Base-by-base conservation (phyloP, 2,329 filamentous ascomycete species). In the Pyrenochaeta sp. region DNA sequence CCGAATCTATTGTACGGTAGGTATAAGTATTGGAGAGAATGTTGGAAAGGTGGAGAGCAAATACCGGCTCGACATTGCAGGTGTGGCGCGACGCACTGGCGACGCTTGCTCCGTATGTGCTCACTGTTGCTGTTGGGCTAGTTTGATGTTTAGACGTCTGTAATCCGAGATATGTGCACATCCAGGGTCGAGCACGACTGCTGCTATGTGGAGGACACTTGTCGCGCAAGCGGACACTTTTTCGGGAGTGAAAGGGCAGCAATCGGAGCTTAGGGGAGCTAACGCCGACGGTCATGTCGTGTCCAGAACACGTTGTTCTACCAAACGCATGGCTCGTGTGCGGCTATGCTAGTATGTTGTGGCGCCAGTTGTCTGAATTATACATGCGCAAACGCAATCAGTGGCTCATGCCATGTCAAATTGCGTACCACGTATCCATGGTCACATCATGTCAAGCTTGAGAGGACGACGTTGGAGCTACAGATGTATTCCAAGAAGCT, bases 21-120 rank as follows among this genome's bases (percentile, higher is more conserved):
- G 9, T 27, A 27, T 9, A 27, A 27, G 23, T 27, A 9, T 27
- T 27, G 35, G 21, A 12, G 30, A 12, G 27, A 27, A 9, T 27
- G 9, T 9, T 4, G 23, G 23, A 9, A 27, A 27, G 4, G 23
- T 27, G 23, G 23, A 27, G 23, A 27, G 23, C 23, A 27, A 27
- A 27, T 59, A 64, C 64, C 66, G 58, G 56, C 53, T 67, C 12
- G 68, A 69, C 66, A 69, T 71, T 27, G 30, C 56, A 12, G 6
- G 17, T 17, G 12, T 46, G 18, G n/a, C 23, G 36, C 23, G 42
- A 2, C 21, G 23, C n/a, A 29, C 18, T 31, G 23, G 42, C 15
- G 32, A 6, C 31, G 15, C 35, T 20, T 14, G 35, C 35, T 37
- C 18, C 20, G 7, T 10, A n/a, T 23, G 3, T 11, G 15, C 11